phyloP scores from a whole-genome alignment of 768 basidiomycete species.

The Tylopilus rubrobrunneus region DNA sequence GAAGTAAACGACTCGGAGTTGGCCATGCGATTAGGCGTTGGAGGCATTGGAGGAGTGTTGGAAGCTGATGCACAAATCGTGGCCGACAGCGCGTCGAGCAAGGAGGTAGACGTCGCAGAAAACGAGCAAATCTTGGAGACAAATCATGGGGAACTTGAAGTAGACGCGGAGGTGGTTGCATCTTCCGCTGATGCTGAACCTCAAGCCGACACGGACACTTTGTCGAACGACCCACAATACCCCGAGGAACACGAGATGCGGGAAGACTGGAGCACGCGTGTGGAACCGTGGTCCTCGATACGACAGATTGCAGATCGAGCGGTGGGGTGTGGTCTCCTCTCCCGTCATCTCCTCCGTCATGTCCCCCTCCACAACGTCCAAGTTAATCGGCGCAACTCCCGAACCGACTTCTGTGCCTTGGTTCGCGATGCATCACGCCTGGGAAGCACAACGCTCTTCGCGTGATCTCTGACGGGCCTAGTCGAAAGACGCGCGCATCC shows the following conservation, averaged over 20 bases:
- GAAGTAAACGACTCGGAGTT: constrained; percentile 84
- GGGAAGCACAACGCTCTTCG: constrained; percentile 52
- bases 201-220: neutral
- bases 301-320: constrained; percentile 74
- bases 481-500: constrained; percentile 48
- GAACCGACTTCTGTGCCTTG: constrained; percentile 64
- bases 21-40: constrained; percentile 79
- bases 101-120: constrained; percentile 4
- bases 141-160: constrained; percentile 15
- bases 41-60: constrained; percentile 65
- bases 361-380: constrained; percentile 17
- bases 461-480: constrained; percentile 55
- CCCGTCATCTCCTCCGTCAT: constrained; percentile 8
- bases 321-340: constrained; percentile 54
- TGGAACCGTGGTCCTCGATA: constrained; percentile 69
- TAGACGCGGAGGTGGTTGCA: constrained; percentile 13
- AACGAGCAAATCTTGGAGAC: constrained; percentile 1
- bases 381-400: constrained; percentile 10
- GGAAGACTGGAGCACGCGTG: constrained; percentile 64
- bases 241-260: constrained; percentile 37
- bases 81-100: neutral
- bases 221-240: constrained; percentile 3
- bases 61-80: constrained; percentile 27
- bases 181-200: constrained; percentile 14
- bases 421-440: constrained; percentile 62